Conservation (phyloP, 768 basidiomycete genomes). For the Tulasnella sp. region DNA sequence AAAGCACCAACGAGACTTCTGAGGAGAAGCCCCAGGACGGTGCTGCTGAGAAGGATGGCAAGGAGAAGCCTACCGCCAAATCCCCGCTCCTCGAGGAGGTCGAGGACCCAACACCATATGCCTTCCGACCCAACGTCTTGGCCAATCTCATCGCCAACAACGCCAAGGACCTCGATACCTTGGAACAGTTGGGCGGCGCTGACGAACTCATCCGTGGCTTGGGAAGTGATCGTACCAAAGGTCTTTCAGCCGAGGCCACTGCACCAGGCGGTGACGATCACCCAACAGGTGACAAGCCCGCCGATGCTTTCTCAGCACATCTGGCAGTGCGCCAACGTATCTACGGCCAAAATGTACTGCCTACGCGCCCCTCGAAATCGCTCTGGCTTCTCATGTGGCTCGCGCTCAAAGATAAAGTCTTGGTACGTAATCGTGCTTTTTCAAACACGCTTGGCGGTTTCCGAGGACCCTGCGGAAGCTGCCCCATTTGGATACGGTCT, state of each 20-base stretch:
- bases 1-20: background rate
- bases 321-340: conserved; percentile 61
- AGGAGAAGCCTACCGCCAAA: background rate
- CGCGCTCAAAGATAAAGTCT: conserved; percentile 84
- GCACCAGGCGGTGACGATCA: conserved; percentile 10
- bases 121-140: conserved; percentile 65
- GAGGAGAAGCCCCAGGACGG: background rate
- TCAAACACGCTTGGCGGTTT: background rate
- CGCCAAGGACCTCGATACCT: conserved; percentile 70
- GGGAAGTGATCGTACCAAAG: conserved; percentile 54
- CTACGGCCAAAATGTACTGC: conserved; percentile 74
- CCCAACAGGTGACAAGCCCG: conserved; percentile 12
- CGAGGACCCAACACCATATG: conserved; percentile 65
- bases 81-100: background rate
- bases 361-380: conserved; percentile 62
- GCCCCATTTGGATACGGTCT: conserved; percentile 29
- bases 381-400: conserved; percentile 77
- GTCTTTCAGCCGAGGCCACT: conserved; percentile 36
- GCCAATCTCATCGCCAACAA: conserved; percentile 72
- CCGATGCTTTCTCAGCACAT: conserved; percentile 44
- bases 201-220: conserved; percentile 64
- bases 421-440: conserved; percentile 49
- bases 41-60: background rate
- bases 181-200: conserved; percentile 69
- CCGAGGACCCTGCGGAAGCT: background rate